A percentile compares a stretch with the other conserved stretches of the same genome.
phyloP scores from a whole-genome alignment of 129 eudicot genomes.

The Apium graveolens region DNA sequence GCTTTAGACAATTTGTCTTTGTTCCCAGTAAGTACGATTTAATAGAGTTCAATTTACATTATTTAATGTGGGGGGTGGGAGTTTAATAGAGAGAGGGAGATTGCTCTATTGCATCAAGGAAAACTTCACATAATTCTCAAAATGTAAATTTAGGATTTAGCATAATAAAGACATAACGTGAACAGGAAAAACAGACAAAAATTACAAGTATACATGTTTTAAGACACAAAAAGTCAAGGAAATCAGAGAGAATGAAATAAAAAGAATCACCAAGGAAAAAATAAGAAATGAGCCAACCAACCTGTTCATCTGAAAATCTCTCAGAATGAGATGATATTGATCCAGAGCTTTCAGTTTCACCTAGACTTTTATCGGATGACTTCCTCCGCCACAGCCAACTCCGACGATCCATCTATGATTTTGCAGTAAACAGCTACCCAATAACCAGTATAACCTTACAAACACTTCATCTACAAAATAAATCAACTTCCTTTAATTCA shows the following conservation, averaged over 20 bases:
- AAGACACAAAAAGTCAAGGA: background rate
- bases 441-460: background rate
- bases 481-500: background rate
- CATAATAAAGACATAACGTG: background rate
- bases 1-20: background rate
- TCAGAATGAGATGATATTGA: conserved; percentile 83
- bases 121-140: background rate
- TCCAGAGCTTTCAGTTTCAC: conserved; percentile 90
- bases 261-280: background rate
- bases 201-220: background rate
- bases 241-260: background rate
- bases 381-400: conserved; percentile 96
- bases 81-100: background rate
- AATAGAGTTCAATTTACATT: background rate
- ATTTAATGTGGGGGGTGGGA: background rate
- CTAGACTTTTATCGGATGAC: conserved; percentile 76
- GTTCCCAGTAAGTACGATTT: background rate
- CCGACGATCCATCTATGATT: conserved; percentile 57
- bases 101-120: background rate
- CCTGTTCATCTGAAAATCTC: conserved; percentile 90
- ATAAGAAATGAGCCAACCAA: conserved; percentile 10
- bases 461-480: background rate
- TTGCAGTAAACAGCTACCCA: background rate
- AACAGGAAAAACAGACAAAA: background rate
- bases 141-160: background rate